Percentiles rank a stretch among this genome's conserved stretches.
phyloP scores from a whole-genome alignment of 345 rosid species.

The Lepidium didymum region DNA sequence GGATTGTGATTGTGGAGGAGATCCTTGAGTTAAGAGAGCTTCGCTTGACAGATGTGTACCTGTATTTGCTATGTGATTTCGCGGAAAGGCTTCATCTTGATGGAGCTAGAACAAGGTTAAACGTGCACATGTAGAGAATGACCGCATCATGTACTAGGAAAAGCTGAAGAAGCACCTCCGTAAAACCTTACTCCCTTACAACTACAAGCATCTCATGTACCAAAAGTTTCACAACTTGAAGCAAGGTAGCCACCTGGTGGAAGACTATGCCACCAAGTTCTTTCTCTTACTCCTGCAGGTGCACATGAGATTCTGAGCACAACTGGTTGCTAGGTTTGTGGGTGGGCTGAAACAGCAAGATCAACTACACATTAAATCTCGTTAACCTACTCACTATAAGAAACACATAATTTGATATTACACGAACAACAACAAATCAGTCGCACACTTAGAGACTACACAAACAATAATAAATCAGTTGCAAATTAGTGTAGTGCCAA shows the following conservation, averaged over 20 bases:
- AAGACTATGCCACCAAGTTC: neutral
- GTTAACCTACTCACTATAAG: no score
- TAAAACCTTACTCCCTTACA: neutral
- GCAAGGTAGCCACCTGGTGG: neutral
- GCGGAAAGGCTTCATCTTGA: neutral
- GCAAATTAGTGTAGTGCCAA: no score
- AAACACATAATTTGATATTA: no score
- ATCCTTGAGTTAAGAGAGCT: neutral
- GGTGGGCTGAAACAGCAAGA: no score
- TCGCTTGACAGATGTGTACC: no score
- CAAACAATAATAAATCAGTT: no score
- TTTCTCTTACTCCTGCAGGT: neutral
- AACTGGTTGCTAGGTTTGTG: no score
- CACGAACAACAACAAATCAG: no score
- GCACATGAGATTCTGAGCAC: no score
- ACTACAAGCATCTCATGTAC: neutral
- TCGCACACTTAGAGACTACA: no score
- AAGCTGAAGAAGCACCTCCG: neutral
- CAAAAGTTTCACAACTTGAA: neutral
- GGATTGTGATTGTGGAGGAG: neutral
- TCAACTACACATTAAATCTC: no score
- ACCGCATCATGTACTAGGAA: neutral
- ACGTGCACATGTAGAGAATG: neutral
- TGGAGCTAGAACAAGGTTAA: neutral
- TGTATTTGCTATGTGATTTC: neutral